A percentile compares a stretch with the other conserved stretches of the same genome.
phyloP scores from a whole-genome alignment of 169 alveolate species.

The Plasmodium gallinaceum region DNA sequence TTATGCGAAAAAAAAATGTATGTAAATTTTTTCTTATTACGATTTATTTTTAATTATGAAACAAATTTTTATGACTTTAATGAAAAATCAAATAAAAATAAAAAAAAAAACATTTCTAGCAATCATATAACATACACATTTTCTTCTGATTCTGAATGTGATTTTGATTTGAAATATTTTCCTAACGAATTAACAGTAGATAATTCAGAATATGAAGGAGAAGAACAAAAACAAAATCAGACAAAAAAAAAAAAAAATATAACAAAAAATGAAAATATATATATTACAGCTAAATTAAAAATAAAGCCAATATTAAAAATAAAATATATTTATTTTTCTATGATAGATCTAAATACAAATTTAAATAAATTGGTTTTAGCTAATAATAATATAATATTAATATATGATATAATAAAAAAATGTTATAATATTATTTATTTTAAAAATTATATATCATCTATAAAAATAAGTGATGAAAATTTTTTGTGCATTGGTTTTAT shows the following conservation, averaged over 20 bases:
- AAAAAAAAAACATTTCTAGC: not conserved
- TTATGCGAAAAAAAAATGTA: conserved; percentile 14
- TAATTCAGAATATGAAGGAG: not conserved
- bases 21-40: conserved; percentile 23
- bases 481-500: conserved; percentile 41
- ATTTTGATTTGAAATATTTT: not conserved
- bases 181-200: conserved; percentile 10
- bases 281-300: conserved; percentile 5
- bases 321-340: conserved; percentile 52
- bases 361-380: conserved; percentile 42
- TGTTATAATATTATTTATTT: conserved; percentile 23
- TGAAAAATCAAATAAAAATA: not conserved
- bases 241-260: not conserved
- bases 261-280: not conserved
- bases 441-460: conserved; percentile 20
- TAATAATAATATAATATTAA: conserved; percentile 32
- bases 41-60: conserved; percentile 38
- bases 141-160: conserved; percentile 36
- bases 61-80: not conserved
- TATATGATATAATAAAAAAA: conserved; percentile 39
- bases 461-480: conserved; percentile 55
- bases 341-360: conserved; percentile 33
- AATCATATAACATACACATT: conserved; percentile 30
- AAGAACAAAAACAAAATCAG: not conserved
- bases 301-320: conserved; percentile 47